Evolutionary conservation across 176 grass and related monocot species (phyloP), one percentile per base, ranked within the genome.

Genomic region (Triticum dicoccoides): DNA sequence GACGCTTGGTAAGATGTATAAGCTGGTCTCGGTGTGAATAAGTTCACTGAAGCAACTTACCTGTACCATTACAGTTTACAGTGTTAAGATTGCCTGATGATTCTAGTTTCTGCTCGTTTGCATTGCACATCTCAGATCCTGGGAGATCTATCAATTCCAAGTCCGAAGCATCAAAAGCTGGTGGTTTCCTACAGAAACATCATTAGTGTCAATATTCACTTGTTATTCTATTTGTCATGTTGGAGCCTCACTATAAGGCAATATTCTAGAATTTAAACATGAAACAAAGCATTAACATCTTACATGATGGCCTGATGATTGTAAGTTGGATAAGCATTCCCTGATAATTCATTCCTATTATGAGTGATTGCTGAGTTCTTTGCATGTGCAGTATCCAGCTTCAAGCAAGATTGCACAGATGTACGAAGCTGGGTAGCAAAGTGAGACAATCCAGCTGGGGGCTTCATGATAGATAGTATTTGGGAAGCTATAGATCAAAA

Each of bases 381-480:
- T 76, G 9, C 35, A 2, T 74, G 25, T 33, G 61, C 69, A 69
- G 37, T 84, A 76, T 80, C 76, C 47, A 91, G 73, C 47, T 84
- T 84, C 69, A 84, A 87, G 68, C 80, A 87, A 80, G 85, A 84
- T 45, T 76, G 73, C 77, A 87, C 59, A 27, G 76, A 91, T 51
- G 75, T 30, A 74, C 34, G 80, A 45, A 80, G 80, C 49, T 87
- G 85, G 25, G 25, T 24, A 69, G 85, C 80, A 49, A 83, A 91
- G 6, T 87, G 85, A 87, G 76, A 84, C 29, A 73, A 58, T 85
- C 86, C 65, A 91, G 78, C 74, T 77, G 74, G 84, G 72, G 81
- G 89, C 89, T 87, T 85, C 72, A 94, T 86, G 87, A 86, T 87
- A 32, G 76, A 91, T 38, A 94, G 41, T 78, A 94, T 94, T 68